phyloP scores from a whole-genome alignment of 1,139 yeast species.

The Candida frijolesensis region DNA sequence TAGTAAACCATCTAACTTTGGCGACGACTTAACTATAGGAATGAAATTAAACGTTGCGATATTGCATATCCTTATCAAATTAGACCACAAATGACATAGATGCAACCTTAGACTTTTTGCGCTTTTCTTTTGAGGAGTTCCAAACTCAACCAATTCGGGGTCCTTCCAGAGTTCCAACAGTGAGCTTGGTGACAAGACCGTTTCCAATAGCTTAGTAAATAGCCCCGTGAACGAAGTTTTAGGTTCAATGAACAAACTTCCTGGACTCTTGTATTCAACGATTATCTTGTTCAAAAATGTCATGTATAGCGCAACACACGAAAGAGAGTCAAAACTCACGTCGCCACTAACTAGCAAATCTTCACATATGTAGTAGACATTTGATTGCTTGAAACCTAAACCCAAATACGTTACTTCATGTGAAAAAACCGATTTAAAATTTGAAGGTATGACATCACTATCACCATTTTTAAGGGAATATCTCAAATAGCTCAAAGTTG shows the following conservation, averaged over 20 bases:
- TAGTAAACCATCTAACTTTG: constrained; percentile 24
- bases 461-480: constrained; percentile 16
- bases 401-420: constrained; percentile 23
- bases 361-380: constrained; percentile 20
- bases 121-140: constrained; percentile 21
- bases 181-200: constrained; percentile 11
- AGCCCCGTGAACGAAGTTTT: constrained; percentile 21
- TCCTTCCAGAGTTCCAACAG: constrained; percentile 39
- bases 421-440: constrained; percentile 30
- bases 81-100: constrained; percentile 40
- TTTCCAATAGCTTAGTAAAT: constrained; percentile 20
- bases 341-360: constrained; percentile 15
- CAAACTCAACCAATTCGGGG: constrained; percentile 31
- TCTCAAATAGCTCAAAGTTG: constrained; percentile 29
- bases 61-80: constrained; percentile 36
- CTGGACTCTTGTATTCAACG: constrained; percentile 20
- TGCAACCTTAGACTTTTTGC: constrained; percentile 33
- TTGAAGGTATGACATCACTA: constrained; percentile 16
- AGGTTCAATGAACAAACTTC: constrained; percentile 17
- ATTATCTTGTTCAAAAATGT: constrained; percentile 27
- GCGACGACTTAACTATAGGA: constrained; percentile 26
- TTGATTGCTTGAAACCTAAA: constrained; percentile 21
- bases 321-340: constrained; percentile 22
- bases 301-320: constrained; percentile 26
- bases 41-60: constrained; percentile 31